phyloP scores from a whole-genome alignment of 768 basidiomycete genomes.

The Rubroboletus pulcherrimus region DNA sequence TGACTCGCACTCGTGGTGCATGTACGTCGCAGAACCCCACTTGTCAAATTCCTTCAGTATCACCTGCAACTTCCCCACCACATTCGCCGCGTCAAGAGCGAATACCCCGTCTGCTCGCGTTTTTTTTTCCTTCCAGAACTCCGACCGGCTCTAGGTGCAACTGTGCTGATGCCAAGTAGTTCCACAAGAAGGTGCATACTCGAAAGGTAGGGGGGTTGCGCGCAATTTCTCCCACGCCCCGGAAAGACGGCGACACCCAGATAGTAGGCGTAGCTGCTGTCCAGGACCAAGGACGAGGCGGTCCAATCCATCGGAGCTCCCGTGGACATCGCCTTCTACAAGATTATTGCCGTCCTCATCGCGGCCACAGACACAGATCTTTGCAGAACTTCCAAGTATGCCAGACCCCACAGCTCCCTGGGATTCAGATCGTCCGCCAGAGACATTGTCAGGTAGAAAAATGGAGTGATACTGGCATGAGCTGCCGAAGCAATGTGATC shows the following conservation, averaged over 20 bases:
- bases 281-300: slow-evolving; percentile 50
- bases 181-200: slow-evolving; percentile 59
- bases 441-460: slow-evolving; percentile 73
- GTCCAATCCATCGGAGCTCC: slow-evolving; percentile 37
- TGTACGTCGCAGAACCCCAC: slow-evolving; percentile 71
- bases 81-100: slow-evolving; percentile 57
- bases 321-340: slow-evolving; percentile 32
- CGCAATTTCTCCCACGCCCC: slow-evolving; percentile 64
- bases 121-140: slow-evolving; percentile 74
- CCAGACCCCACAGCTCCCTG: slow-evolving; percentile 54
- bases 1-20: slow-evolving; percentile 71
- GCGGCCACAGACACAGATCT: slow-evolving; percentile 36
- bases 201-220: slow-evolving; percentile 53
- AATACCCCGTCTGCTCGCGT: slow-evolving; percentile 59
- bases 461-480: slow-evolving; percentile 59
- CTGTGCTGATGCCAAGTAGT: slow-evolving; percentile 71
- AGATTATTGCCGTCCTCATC: slow-evolving; percentile 11
- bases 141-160: slow-evolving; percentile 69
- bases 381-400: slow-evolving; percentile 74
- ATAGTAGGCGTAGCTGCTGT: slow-evolving; percentile 63
- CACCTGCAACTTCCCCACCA: slow-evolving; percentile 58
- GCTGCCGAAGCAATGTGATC: slow-evolving; percentile 52
- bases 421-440: slow-evolving; percentile 69
- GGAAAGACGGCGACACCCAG: slow-evolving; percentile 68
- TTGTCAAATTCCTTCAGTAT: slow-evolving; percentile 66